Percentiles rank a stretch among this genome's conserved stretches.
Conservation (phyloP, 495 filamentous ascomycete genomes). For the Xylaria telfairii region DNA sequence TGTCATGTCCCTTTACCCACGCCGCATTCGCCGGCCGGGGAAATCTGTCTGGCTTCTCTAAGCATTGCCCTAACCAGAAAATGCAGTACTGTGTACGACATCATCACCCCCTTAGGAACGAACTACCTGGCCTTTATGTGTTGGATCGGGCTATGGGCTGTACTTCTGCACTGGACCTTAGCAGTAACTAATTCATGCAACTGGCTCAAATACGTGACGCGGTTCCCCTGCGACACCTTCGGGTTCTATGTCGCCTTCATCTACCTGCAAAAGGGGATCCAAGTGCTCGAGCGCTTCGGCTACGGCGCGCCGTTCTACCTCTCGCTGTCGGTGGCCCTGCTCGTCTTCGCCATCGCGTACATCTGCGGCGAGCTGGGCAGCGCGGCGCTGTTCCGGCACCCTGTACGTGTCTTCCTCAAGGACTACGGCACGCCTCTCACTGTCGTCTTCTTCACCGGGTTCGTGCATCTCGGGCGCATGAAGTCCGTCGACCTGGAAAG, state of each 20-base stretch:
- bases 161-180: constrained; percentile 80
- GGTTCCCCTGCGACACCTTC: constrained; percentile 87
- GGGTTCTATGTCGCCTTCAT: constrained; percentile 89
- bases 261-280: constrained; percentile 84
- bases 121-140: constrained; percentile 85
- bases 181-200: constrained; percentile 84
- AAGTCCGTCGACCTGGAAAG: constrained; percentile 64
- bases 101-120: constrained; percentile 69
- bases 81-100: constrained; percentile 79
- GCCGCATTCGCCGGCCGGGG: background rate
- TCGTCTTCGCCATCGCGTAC: constrained; percentile 76
- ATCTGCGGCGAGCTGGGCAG: constrained; percentile 71
- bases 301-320: constrained; percentile 69
- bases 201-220: constrained; percentile 78
- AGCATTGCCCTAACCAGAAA: constrained; percentile 25
- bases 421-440: constrained; percentile 86
- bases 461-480: constrained; percentile 85
- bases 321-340: constrained; percentile 72
- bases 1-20: background rate
- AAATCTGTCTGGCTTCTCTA: background rate
- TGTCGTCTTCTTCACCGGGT: constrained; percentile 87
- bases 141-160: constrained; percentile 85
- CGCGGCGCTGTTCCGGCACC: constrained; percentile 72
- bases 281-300: constrained; percentile 69
- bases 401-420: constrained; percentile 76